Evolutionary conservation across 345 rosid genomes (phyloP), one percentile per base, ranked within the genome.

Genomic region (Eucalyptus regnans): DNA sequence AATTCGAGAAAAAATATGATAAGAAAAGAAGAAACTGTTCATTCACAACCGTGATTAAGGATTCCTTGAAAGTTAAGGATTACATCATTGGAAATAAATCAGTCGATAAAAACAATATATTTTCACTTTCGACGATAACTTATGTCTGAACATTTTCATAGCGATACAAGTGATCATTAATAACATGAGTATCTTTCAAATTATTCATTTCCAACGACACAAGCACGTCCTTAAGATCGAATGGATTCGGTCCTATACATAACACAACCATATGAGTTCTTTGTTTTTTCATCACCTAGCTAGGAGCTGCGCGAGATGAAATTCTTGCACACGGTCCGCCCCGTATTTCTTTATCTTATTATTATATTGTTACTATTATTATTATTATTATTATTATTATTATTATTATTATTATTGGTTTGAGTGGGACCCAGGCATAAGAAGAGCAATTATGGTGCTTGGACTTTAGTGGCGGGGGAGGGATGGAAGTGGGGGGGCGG

Each of bases 31-130:
- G 9, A 7, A 31, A 66, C 1, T 3, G 0, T 4, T 31, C 43
- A 17, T 68, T 16, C 12, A 31, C 20, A 31, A 68, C 1, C 11
- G 1, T 8, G 12, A 15, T 0, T 23, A 33, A 3, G 4, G 7
- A 68, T 33, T 17, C 20, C 76, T 7, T 2, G 3, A 64, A 64
- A n/a, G 7, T 8, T n/a, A 18, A 52, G 4, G 2, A 52, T 52
- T 52, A 52, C 4, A 18, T 52, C 1, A 7, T 3, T 52, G 23
- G 0, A 52, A 52, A 7, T 52, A 7, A 52, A 52, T 52, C 3
- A 52, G 0, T 52, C 1, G 4, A 0, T 18, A 52, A 52, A 52
- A 18, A 52, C 0, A 3, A 52, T 3, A 17, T 17, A 51, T 51
- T 18, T 52, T 52, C 4, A 7, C 9, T 52, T 18, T 52, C 4